These are phyloP conservation scores for Umbelopsis ramanniana DNA, from an alignment of 192 early-diverging fungal genomes.

Conservation along the genomic window DNA sequence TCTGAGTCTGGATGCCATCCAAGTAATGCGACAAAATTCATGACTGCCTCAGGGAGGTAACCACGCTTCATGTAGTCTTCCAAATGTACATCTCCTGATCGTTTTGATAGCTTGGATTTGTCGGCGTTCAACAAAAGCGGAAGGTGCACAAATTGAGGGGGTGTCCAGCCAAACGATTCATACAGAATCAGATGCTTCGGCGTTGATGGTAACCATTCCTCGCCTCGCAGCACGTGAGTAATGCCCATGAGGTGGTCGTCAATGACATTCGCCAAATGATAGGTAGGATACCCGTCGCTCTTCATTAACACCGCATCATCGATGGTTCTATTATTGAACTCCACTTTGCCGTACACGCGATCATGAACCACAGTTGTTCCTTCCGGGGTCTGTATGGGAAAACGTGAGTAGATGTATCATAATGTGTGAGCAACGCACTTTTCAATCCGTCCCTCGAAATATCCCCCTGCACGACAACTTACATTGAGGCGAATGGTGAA, in stretches of 20 bases:
- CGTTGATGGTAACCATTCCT: constrained; percentile 95
- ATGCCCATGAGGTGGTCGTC: constrained; percentile 93
- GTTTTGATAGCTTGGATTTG: constrained; percentile 89
- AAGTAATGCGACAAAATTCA: constrained; percentile 87
- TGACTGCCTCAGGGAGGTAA: constrained; percentile 81
- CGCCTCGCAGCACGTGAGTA: constrained; percentile 91
- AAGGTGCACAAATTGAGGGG: constrained; percentile 84
- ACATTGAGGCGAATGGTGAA: constrained; percentile 78
- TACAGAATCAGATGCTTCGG: constrained; percentile 91
- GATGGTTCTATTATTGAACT: constrained; percentile 73
- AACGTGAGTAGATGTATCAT: neutral
- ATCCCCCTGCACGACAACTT: constrained; percentile 13
- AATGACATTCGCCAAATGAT: constrained; percentile 94
- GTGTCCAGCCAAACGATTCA: constrained; percentile 76
- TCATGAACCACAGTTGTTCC: constrained; percentile 68
- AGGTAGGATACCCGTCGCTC: constrained; percentile 91
- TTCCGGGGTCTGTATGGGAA: constrained; percentile 47
- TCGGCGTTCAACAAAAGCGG: constrained; percentile 85
- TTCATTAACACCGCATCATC: constrained; percentile 93
- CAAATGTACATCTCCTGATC: constrained; percentile 81
- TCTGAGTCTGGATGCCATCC: constrained; percentile 73
- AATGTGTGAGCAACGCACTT: too few relatives aligned
- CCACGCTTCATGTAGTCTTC: constrained; percentile 74
- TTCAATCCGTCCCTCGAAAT: neutral
- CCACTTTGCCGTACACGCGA: constrained; percentile 73